Evolutionary conservation across 305 asterid species (phyloP), one percentile per base, ranked within the genome.

Genomic region (Nicotiana rustica): DNA sequence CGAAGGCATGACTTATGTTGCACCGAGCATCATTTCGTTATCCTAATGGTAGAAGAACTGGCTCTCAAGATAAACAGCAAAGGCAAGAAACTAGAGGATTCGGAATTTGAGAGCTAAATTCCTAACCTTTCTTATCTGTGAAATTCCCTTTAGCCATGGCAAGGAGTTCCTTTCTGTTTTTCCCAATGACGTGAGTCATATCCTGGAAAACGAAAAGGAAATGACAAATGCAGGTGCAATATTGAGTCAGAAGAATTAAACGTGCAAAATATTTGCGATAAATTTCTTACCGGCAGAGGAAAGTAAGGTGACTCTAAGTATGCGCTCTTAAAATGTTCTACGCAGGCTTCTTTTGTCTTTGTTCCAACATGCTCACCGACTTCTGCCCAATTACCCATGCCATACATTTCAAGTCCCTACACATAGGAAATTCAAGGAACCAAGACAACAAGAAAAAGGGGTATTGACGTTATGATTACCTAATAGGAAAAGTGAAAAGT

Each of bases 281-380:
- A 59, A 86, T 80, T 21, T 83, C 90, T 75, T 90, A 93, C 97
- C 71, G 97, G 97, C 77, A 93, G 89, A 88, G 96, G 97, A 85
- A 93, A 93, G 91, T 85, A 89, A 29, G 96, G 97, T 82, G 97
- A 93, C 86, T 90, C 86, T 59, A 93, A 90, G 82, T 91, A 93
- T 62, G 92, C 92, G 83, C 80, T 90, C 89, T 82, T 86, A 87
- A 86, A 93, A 83, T 93, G 97, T 49, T 93, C 92, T 66, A 93
- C 86, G 87, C 96, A 93, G 67, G 86, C 88, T 85, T 90, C 97
- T 88, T 92, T 93, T 29, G 91, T 67, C 89, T 93, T 93, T 67
- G 97, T 93, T 81, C 96, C 97, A 8, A 93, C 97, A 89, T 93
- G 97, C 83, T 92, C 97, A 35, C 96, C 93, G 83, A 93, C 92